These are phyloP conservation scores for Verticillium longisporum DNA, from an alignment of 2,329 filamentous ascomycete genomes.

Conservation along the genomic window DNA sequence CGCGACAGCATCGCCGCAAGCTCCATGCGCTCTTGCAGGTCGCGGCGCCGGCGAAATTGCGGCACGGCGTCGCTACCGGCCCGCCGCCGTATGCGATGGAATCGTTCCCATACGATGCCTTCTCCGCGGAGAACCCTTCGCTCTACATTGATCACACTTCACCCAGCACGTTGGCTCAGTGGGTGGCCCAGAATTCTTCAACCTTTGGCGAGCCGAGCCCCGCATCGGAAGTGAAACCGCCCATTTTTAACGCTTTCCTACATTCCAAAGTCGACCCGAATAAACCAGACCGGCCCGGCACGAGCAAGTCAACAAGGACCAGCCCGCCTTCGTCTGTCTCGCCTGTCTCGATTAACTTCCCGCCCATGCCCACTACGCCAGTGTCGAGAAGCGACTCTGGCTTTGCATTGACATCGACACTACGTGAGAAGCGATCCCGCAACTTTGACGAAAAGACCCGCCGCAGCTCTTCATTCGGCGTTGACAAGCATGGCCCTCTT, in stretches of 20 bases:
- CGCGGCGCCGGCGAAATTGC: slow-evolving; percentile 82
- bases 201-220: slow-evolving; percentile 69
- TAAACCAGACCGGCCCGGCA: slow-evolving; percentile 69
- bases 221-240: slow-evolving; percentile 42
- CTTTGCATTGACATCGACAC: slow-evolving; percentile 75
- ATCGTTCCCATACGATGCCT: slow-evolving; percentile 83
- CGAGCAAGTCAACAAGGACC: slow-evolving; percentile 57
- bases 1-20: slow-evolving; percentile 84
- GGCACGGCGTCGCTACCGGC: slow-evolving; percentile 79
- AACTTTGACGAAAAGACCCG: slow-evolving; percentile 81
- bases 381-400: slow-evolving; percentile 89
- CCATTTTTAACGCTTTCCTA: slow-evolving; percentile 88
- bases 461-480: slow-evolving; percentile 86
- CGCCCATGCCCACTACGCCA: slow-evolving; percentile 66
- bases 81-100: slow-evolving; percentile 91
- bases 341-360: slow-evolving; percentile 72
- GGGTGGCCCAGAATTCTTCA: slow-evolving; percentile 83
- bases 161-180: slow-evolving; percentile 70
- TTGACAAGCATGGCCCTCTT: slow-evolving; percentile 62
- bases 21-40: slow-evolving; percentile 80
- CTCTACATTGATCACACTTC: slow-evolving; percentile 69
- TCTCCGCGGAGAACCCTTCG: slow-evolving; percentile 76
- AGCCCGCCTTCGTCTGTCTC: slow-evolving; percentile 63
- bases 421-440: slow-evolving; percentile 90
- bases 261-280: slow-evolving; percentile 63